Conservation (phyloP, 208 protist species). For the Wallacemonas sp. region DNA sequence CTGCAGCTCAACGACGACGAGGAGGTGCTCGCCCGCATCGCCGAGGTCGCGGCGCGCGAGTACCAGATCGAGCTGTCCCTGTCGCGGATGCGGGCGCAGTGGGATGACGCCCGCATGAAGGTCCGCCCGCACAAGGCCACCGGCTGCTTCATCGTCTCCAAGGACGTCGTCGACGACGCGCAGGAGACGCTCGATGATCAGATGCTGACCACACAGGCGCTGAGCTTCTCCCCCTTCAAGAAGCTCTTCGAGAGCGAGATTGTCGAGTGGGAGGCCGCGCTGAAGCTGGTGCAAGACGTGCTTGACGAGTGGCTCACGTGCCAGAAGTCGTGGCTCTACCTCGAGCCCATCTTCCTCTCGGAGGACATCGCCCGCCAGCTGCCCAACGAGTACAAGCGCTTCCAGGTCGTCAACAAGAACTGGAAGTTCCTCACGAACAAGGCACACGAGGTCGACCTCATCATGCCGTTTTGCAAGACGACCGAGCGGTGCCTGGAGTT, state of each 20-base stretch:
- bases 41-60: conserved; percentile 95
- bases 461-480: conserved; percentile 84
- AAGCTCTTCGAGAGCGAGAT: conserved; percentile 96
- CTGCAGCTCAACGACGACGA: conserved; percentile 80
- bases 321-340: conserved; percentile 96
- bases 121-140: conserved; percentile 90
- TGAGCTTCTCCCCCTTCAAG: conserved; percentile 97
- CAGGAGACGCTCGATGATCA: conserved; percentile 96
- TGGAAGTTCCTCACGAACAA: conserved; percentile 92
- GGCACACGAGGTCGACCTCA: conserved; percentile 80
- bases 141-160: conserved; percentile 92
- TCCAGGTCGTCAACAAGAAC: conserved; percentile 93
- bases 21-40: conserved; percentile 88
- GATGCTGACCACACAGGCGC: conserved; percentile 95
- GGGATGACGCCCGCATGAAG: conserved; percentile 87
- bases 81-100: conserved; percentile 94
- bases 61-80: conserved; percentile 95
- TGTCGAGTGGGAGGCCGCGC: conserved; percentile 86
- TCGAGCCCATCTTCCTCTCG: conserved; percentile 97
- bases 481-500: conserved; percentile 79
- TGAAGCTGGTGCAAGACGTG: conserved; percentile 90
- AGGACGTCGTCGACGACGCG: conserved; percentile 91
- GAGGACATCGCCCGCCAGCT: conserved; percentile 96
- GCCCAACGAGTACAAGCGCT: conserved; percentile 93
- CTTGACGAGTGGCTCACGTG: conserved; percentile 95